Conservation (phyloP, 139 green algal genomes). For the Tetraselmis chui region DNA sequence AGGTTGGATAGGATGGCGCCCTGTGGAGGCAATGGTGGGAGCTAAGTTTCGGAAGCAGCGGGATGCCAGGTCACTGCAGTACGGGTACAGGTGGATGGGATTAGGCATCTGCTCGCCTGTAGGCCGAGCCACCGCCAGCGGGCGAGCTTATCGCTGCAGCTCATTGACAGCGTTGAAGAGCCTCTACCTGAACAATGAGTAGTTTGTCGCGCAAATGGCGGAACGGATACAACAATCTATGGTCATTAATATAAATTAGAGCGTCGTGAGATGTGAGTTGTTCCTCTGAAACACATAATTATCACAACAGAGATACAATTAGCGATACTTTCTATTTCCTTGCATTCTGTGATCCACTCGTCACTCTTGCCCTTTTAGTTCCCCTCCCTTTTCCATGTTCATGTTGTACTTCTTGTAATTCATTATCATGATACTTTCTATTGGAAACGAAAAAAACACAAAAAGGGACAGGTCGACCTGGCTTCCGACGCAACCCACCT, state of each 20-base stretch:
- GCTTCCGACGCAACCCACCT: background rate
- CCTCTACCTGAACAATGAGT: conserved; percentile 80
- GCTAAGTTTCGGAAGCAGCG: too few relatives aligned
- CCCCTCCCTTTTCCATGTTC: too few relatives aligned
- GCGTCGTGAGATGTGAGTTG: background rate
- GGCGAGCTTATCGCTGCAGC: conserved; percentile 93
- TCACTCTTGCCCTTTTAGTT: too few relatives aligned
- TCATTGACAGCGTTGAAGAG: conserved; percentile 80
- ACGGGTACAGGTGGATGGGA: too few relatives aligned
- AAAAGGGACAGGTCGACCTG: too few relatives aligned
- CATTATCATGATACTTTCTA: conserved; percentile 14
- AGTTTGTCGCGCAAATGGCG: conserved; percentile 76
- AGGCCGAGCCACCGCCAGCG: conserved; percentile 75
- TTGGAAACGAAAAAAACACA: too few relatives aligned
- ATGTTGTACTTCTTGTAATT: too few relatives aligned
- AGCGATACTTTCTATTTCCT: conserved; percentile 31
- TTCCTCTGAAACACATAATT: conserved; percentile 2
- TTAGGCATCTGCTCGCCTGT: conserved; percentile 26
- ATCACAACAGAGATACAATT: background rate
- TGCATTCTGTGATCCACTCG: conserved; percentile 24
- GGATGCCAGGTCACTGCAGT: too few relatives aligned
- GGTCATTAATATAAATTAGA: too few relatives aligned
- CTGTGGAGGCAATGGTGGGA: too few relatives aligned
- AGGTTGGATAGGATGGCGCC: conserved; percentile 54
- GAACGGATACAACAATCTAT: conserved; percentile 36